Percentiles rank a stretch among this genome's conserved stretches.
Conservation (phyloP, 2,329 filamentous ascomycete genomes). For the Raffaelea arxii region DNA sequence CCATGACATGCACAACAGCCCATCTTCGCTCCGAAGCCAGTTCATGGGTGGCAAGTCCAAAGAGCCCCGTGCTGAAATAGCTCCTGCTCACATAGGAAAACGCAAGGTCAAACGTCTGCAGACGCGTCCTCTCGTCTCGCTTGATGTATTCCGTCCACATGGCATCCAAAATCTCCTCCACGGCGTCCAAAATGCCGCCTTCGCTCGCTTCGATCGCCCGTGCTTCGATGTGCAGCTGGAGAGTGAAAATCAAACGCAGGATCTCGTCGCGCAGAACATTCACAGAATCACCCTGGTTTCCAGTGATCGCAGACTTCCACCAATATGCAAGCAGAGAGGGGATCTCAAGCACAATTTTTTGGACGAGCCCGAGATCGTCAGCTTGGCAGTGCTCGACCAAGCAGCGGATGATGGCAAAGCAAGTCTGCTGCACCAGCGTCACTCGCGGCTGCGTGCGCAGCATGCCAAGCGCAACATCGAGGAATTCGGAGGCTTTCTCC, state of each 20-base stretch:
- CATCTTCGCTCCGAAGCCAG: conserved; percentile 48
- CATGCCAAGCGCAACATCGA: conserved; percentile 47
- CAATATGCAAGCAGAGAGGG: conserved; percentile 63
- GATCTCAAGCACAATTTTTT: conserved; percentile 47
- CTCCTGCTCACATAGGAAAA: conserved; percentile 39
- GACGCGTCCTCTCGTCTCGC: conserved; percentile 57
- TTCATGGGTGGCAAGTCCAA: conserved; percentile 44
- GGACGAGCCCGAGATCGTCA: conserved; percentile 57
- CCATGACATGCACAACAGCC: conserved; percentile 49
- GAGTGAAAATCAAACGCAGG: conserved; percentile 59
- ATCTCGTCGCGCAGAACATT: conserved; percentile 67
- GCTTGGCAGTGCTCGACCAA: conserved; percentile 56
- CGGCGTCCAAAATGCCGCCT: conserved; percentile 28
- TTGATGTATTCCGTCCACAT: conserved; percentile 72
- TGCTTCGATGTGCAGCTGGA: conserved; percentile 53
- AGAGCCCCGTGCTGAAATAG: conserved; percentile 38
- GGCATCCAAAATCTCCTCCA: conserved; percentile 59
- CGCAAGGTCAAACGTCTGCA: conserved; percentile 69
- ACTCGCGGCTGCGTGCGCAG: too few species aligned
- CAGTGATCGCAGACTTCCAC: conserved; percentile 62
- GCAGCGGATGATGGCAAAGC: conserved; percentile 67
- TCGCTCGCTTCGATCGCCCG: conserved; percentile 35
- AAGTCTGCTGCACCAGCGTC: conserved; percentile 65
- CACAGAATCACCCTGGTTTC: conserved; percentile 40
- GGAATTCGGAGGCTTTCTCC: too few species aligned